Conservation (phyloP, 2,329 filamentous ascomycete species). For the Acrocalymma vagum region DNA sequence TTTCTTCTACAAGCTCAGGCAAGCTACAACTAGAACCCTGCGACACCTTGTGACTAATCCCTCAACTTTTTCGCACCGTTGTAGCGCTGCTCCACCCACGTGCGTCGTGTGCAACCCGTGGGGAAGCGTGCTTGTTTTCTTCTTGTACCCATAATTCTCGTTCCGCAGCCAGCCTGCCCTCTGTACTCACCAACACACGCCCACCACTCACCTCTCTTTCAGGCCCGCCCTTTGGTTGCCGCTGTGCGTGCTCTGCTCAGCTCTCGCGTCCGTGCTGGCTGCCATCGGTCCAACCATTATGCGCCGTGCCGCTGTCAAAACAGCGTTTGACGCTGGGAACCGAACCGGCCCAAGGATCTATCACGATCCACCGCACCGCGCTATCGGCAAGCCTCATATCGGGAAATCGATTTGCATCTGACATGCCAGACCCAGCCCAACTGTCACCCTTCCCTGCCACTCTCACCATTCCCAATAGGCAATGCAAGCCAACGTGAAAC, state of each 20-base stretch:
- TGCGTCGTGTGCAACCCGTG: no score
- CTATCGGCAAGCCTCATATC: slow-evolving; percentile 29
- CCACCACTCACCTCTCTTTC: slow-evolving; percentile 1
- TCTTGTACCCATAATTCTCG: no score
- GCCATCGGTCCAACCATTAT: slow-evolving; percentile 12
- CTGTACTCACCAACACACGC: neutral
- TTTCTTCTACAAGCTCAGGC: no score
- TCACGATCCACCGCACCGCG: slow-evolving; percentile 14
- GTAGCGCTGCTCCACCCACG: no score
- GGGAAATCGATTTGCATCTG: slow-evolving; percentile 19
- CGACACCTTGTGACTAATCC: no score
- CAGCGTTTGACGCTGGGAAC: slow-evolving; percentile 13
- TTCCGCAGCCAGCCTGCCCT: no score
- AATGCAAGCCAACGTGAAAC: neutral
- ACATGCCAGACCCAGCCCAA: no score
- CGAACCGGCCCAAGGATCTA: slow-evolving; percentile 21
- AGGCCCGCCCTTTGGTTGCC: slow-evolving; percentile 6
- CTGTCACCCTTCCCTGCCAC: no score
- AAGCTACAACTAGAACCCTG: no score
- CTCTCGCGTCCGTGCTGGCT: slow-evolving; percentile 8
- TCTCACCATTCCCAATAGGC: slow-evolving; percentile 1
- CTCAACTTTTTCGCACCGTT: no score
- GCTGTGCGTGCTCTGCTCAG: slow-evolving; percentile 7
- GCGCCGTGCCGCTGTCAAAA: slow-evolving; percentile 28
- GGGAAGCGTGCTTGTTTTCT: no score